Evolutionary conservation across 148 eudicot genomes (phyloP).

Genomic region (Heliosperma pusillum): DNA sequence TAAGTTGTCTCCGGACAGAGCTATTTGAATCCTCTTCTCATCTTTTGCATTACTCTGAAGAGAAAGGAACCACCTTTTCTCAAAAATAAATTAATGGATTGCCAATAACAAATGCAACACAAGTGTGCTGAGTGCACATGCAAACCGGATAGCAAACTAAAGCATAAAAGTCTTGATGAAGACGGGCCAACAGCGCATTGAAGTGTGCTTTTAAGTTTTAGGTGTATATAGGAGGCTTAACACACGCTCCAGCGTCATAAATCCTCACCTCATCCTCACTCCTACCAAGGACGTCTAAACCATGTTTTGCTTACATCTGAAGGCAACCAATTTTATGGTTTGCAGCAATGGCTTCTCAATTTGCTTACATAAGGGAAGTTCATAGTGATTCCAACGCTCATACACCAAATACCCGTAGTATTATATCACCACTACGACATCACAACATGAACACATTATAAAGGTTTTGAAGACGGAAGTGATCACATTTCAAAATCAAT

Average conservation of each 20-base stretch:
- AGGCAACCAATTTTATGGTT: too few species aligned
- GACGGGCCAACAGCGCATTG: not conserved
- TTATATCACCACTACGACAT: too few species aligned
- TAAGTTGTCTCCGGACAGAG: not conserved
- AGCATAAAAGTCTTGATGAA: not conserved
- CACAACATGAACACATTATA: too few species aligned
- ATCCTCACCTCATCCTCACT: not conserved
- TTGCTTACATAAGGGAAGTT: too few species aligned
- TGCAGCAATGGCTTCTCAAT: too few species aligned
- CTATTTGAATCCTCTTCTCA: not conserved
- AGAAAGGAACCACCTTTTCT: not conserved
- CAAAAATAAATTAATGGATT: not conserved
- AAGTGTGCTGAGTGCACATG: not conserved
- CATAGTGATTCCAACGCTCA: too few species aligned
- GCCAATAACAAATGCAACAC: constrained; percentile 7
- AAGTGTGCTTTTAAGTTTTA: not conserved
- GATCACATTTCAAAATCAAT: too few species aligned
- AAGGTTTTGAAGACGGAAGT: too few species aligned
- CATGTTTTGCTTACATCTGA: too few species aligned
- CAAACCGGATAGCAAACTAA: not conserved
- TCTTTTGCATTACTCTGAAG: not conserved
- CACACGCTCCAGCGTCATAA: not conserved
- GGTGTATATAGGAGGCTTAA: not conserved
- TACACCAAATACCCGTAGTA: too few species aligned
- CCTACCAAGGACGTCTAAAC: too few species aligned